Percentiles rank a stretch among this genome's conserved stretches.
These are phyloP conservation scores for Ophiostoma quercus DNA, from an alignment of 2,329 filamentous ascomycete species.

Conservation along the genomic window DNA sequence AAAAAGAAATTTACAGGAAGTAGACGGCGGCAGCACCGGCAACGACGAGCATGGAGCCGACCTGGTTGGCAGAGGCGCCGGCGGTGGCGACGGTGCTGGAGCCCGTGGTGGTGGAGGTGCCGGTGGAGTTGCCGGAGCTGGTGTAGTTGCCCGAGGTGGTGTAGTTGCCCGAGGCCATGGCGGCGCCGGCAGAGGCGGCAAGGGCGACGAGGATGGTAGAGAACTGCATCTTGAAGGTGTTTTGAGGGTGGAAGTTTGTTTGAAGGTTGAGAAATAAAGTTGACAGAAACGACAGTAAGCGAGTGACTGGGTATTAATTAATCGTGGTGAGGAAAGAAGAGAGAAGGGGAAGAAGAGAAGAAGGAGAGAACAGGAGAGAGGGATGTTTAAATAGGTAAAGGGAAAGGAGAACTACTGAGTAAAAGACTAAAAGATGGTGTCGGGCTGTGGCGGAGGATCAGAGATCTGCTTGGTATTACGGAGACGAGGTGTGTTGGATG, in stretches of 20 bases:
- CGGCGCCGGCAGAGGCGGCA: slow-evolving; percentile 13
- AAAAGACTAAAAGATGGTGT: not conserved
- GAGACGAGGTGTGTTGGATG: not conserved
- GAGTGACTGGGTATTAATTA: slow-evolving; percentile 14
- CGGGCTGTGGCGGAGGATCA: not conserved
- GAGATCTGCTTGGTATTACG: slow-evolving; percentile 1
- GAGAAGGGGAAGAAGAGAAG: not conserved
- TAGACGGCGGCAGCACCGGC: slow-evolving; percentile 39
- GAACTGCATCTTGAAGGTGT: slow-evolving; percentile 21
- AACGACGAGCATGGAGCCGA: slow-evolving; percentile 35
- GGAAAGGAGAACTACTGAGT: not conserved
- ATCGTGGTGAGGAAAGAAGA: not conserved
- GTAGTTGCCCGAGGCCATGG: not conserved
- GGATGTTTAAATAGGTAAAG: not conserved
- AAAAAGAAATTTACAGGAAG: slow-evolving; percentile 37
- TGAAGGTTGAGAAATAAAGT: not conserved
- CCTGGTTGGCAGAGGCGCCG: slow-evolving; percentile 32
- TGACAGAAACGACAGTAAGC: slow-evolving; percentile 3
- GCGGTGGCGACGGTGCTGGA: slow-evolving; percentile 28
- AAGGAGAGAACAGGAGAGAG: not conserved
- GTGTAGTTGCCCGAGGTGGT: slow-evolving; percentile 15
- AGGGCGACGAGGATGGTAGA: slow-evolving; percentile 21
- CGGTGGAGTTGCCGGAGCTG: slow-evolving; percentile 4
- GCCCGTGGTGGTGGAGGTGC: slow-evolving; percentile 6
- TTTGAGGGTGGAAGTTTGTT: not conserved